phyloP scores from a whole-genome alignment of 495 filamentous ascomycete species.

The Aspergillus homomorphus region DNA sequence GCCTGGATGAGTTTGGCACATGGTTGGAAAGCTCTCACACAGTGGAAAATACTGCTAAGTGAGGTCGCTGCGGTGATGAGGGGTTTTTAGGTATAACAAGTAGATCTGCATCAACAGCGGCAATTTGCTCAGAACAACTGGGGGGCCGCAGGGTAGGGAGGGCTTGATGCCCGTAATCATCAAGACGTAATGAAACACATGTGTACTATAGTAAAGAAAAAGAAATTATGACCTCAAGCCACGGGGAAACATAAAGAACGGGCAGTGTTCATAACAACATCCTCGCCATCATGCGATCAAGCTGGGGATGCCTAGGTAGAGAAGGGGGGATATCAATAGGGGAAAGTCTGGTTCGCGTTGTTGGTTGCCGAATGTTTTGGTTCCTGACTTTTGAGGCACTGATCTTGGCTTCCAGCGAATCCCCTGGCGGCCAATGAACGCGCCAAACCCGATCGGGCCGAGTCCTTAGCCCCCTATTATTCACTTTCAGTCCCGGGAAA shows the following conservation, averaged over 20 bases:
- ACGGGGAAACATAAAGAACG: background rate
- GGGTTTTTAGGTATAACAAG: background rate
- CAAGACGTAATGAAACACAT: background rate
- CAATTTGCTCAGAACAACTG: background rate
- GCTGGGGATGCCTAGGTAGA: too few relatives aligned
- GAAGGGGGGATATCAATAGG: too few relatives aligned
- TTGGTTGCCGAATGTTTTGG: background rate
- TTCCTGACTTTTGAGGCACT: background rate
- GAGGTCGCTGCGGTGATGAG: background rate
- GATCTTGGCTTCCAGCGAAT: background rate
- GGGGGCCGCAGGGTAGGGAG: background rate
- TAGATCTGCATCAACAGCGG: background rate
- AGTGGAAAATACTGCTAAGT: slow-evolving; percentile 29
- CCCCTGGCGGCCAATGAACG: background rate
- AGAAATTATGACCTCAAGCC: background rate
- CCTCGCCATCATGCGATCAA: too few relatives aligned
- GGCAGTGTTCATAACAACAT: background rate
- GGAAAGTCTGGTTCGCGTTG: slow-evolving; percentile 14
- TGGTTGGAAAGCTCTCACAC: slow-evolving; percentile 48
- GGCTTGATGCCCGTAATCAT: background rate
- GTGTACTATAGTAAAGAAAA: background rate
- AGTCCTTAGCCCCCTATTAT: background rate
- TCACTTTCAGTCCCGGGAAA: background rate
- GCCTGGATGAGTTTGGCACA: slow-evolving; percentile 53
- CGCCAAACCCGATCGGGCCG: background rate